phyloP scores from a whole-genome alignment of 306 rosid species.

The Clitoria ternatea region DNA sequence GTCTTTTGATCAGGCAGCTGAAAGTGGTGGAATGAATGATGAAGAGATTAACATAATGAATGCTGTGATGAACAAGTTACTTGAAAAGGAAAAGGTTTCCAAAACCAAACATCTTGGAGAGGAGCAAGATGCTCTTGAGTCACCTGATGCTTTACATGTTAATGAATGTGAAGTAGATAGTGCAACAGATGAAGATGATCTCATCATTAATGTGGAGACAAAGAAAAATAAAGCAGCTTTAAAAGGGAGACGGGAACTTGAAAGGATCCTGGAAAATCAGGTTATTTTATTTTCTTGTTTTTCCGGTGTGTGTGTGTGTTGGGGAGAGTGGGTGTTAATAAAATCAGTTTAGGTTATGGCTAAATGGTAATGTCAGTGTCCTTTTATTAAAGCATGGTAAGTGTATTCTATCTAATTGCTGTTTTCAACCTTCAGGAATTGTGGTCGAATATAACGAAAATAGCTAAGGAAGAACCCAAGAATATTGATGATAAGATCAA shows the following conservation, averaged over 20 bases:
- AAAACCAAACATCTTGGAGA: conserved; percentile 8
- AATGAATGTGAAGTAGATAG: conserved; percentile 45
- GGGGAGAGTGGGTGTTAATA: background rate
- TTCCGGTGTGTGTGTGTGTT: background rate
- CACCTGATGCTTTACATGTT: conserved; percentile 21
- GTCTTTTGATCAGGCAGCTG: conserved; percentile 19
- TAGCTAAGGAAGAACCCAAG: conserved; percentile 26
- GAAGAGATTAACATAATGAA: conserved; percentile 73
- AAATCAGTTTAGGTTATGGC: conserved; percentile 26
- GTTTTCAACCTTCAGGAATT: conserved; percentile 40
- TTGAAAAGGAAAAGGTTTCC: conserved; percentile 44
- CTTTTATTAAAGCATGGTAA: background rate
- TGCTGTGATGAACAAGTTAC: conserved; percentile 62
- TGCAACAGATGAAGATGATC: conserved; percentile 64
- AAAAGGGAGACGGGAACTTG: conserved; percentile 29
- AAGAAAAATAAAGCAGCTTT: conserved; percentile 29
- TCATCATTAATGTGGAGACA: conserved; percentile 56
- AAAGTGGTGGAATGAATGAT: conserved; percentile 49
- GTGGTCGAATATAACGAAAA: conserved; percentile 21
- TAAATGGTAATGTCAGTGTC: background rate
- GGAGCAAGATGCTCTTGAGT: conserved; percentile 17
- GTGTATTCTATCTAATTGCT: conserved; percentile 17
- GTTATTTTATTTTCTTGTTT: conserved; percentile 5
- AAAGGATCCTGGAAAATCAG: conserved; percentile 42
- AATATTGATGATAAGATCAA: too few relatives aligned